Conservation (phyloP, 352 stramenopile species). For the Pythium utonaiense region DNA sequence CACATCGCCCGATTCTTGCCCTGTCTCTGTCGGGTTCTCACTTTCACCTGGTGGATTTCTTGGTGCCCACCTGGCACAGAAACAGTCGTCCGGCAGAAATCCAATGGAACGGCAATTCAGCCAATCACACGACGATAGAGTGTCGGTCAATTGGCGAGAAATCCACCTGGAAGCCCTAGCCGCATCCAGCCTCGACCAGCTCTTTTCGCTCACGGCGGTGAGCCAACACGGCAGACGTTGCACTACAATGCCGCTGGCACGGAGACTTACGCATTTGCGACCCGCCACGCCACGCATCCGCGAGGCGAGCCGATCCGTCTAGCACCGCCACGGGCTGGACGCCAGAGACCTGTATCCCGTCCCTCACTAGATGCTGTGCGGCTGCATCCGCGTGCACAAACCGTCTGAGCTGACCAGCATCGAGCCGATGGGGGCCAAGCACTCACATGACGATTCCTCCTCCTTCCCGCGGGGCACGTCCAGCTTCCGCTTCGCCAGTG, state of each 20-base stretch:
- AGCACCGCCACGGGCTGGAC: background rate
- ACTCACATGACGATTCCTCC: conserved; percentile 13
- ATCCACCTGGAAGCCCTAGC: conserved; percentile 21
- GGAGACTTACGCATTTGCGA: conserved; percentile 1
- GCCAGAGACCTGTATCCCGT: background rate
- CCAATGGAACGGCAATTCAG: conserved; percentile 9
- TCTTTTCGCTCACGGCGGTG: conserved; percentile 4
- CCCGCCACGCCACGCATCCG: background rate
- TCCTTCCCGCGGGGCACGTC: background rate
- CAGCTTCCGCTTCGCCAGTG: background rate
- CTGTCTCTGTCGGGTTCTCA: conserved; percentile 12
- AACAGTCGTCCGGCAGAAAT: conserved; percentile 23
- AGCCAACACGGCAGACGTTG: conserved; percentile 12
- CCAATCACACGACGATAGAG: conserved; percentile 7
- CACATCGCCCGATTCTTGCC: background rate
- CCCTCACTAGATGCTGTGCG: conserved; percentile 15
- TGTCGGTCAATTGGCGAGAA: conserved; percentile 16
- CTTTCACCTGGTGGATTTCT: conserved; percentile 21
- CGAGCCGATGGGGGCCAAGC: conserved; percentile 14
- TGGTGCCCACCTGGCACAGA: conserved; percentile 7
- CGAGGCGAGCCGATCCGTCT: background rate
- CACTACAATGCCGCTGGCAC: background rate
- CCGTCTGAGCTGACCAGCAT: conserved; percentile 2
- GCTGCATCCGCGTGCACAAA: conserved; percentile 8
- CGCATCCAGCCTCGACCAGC: conserved; percentile 11